These are phyloP conservation scores for Arxiozyma bovina DNA, from an alignment of 1,139 yeast genomes.

Conservation along the genomic window DNA sequence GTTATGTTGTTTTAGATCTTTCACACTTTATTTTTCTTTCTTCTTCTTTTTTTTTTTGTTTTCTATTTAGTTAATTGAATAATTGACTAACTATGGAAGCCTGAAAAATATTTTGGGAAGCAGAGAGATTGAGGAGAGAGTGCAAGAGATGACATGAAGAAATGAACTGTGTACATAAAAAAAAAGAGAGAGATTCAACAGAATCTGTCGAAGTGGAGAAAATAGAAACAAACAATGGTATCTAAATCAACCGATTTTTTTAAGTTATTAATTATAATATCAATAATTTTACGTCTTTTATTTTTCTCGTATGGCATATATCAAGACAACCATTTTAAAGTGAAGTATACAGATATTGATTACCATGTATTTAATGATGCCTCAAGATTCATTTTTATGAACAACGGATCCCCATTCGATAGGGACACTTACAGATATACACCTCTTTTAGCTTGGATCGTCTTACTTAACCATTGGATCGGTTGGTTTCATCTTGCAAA, in stretches of 20 bases:
- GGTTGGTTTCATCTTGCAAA: conserved; percentile 68
- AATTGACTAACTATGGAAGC: too few species aligned
- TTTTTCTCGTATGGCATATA: conserved; percentile 78
- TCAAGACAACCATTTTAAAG: conserved; percentile 73
- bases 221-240: background rate
- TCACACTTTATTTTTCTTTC: too few species aligned
- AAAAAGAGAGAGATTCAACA: too few species aligned
- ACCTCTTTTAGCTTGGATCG: conserved; percentile 77
- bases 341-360: conserved; percentile 88
- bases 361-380: conserved; percentile 92
- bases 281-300: conserved; percentile 11
- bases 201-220: background rate
- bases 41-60: too few species aligned
- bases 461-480: conserved; percentile 52
- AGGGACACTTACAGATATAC: conserved; percentile 91
- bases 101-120: too few species aligned
- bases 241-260: background rate
- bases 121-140: too few species aligned
- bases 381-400: conserved; percentile 51
- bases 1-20: too few species aligned
- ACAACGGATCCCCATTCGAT: conserved; percentile 61
- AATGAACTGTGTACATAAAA: too few species aligned
- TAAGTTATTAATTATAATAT: background rate
- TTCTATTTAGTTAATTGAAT: too few species aligned
- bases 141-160: too few species aligned